phyloP scores from a whole-genome alignment of 371 early-diverging fungal species.

The Circinella umbellata region DNA sequence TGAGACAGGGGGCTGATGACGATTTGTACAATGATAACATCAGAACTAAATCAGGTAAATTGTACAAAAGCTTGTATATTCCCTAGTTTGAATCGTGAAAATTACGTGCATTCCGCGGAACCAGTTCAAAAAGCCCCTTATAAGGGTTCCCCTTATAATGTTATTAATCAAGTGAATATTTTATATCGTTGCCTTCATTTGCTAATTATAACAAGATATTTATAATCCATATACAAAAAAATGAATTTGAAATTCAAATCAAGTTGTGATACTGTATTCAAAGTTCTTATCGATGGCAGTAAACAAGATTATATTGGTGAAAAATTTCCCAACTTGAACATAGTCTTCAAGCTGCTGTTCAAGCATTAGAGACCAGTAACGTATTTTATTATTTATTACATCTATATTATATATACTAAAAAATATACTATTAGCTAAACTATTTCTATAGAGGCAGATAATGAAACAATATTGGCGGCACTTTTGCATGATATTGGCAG shows the following conservation, averaged over 20 bases:
- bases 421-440: not conserved
- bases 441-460: conserved; percentile 37
- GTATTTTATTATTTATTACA: not conserved
- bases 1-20: too few relatives aligned
- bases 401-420: not conserved
- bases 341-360: conserved; percentile 54
- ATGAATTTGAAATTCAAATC: conserved; percentile 18
- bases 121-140: not conserved
- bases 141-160: not conserved
- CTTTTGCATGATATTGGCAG: conserved; percentile 65
- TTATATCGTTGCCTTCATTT: not conserved
- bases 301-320: conserved; percentile 59
- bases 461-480: conserved; percentile 57
- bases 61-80: not conserved
- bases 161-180: not conserved
- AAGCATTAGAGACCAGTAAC: conserved; percentile 41
- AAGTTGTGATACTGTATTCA: conserved; percentile 42
- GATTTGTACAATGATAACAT: not conserved
- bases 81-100: not conserved
- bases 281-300: conserved; percentile 53
- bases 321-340: conserved; percentile 60
- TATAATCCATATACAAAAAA: not conserved
- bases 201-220: not conserved
- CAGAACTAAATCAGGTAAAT: not conserved
- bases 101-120: not conserved